Percentiles rank a stretch among this genome's conserved stretches.
These are phyloP conservation scores for Scheffersomyces spartinae DNA, from an alignment of 805 yeast species.

Conservation along the genomic window DNA sequence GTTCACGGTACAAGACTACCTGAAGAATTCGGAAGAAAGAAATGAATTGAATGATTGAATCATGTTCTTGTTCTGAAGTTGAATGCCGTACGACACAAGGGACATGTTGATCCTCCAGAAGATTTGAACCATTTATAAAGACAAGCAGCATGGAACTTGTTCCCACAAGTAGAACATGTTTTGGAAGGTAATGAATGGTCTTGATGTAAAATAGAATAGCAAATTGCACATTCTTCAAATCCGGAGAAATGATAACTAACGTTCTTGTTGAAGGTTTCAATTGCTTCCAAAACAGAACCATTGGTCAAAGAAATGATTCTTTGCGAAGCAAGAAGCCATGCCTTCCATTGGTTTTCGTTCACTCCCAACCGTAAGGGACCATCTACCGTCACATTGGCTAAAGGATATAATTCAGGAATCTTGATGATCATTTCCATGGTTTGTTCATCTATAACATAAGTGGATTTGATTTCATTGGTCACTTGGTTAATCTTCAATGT, in stretches of 20 bases:
- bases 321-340: constrained; percentile 90
- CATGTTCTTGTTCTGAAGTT: constrained; percentile 25
- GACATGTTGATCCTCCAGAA: constrained; percentile 87
- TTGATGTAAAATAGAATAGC: constrained; percentile 84
- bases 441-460: constrained; percentile 78
- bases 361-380: constrained; percentile 82
- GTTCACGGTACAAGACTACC: too few relatives aligned
- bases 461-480: constrained; percentile 58
- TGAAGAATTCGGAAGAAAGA: neutral
- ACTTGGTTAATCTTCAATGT: constrained; percentile 50
- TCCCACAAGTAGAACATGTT: constrained; percentile 79
- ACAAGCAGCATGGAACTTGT: constrained; percentile 93
- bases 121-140: constrained; percentile 95
- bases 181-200: constrained; percentile 87
- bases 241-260: constrained; percentile 83
- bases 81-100: constrained; percentile 72
- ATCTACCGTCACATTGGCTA: constrained; percentile 58
- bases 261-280: constrained; percentile 59
- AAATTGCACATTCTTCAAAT: constrained; percentile 93
- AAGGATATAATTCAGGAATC: constrained; percentile 70
- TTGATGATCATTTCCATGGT: constrained; percentile 66
- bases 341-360: constrained; percentile 85
- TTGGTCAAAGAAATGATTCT: constrained; percentile 65
- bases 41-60: neutral
- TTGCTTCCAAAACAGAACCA: constrained; percentile 58